Evolutionary conservation across 2,329 filamentous ascomycete genomes (phyloP).

Genomic region (Botrytis pseudocinerea): DNA sequence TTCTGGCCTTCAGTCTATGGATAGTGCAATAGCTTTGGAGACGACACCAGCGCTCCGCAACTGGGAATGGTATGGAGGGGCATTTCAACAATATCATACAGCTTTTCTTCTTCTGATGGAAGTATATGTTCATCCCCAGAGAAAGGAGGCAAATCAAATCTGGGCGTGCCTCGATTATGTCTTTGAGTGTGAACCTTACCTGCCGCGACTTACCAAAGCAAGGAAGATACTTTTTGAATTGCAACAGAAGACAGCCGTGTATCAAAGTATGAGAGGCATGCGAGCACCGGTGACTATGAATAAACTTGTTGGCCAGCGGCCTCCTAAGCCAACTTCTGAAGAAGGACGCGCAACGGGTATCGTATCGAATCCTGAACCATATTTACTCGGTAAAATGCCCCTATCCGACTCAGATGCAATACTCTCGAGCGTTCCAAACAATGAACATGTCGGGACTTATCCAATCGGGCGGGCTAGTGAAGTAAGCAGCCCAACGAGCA

Average conservation of each 20-base stretch:
- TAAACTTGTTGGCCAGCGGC: conserved; percentile 41
- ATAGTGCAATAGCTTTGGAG: conserved; percentile 56
- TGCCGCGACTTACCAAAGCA: conserved; percentile 58
- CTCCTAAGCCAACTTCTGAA: not conserved
- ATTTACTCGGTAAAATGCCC: conserved; percentile 2
- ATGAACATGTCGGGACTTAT: not conserved
- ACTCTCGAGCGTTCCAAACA: not conserved
- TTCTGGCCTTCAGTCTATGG: conserved; percentile 56
- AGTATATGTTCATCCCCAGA: conserved; percentile 51
- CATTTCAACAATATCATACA: conserved; percentile 71
- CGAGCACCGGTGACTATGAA: conserved; percentile 48
- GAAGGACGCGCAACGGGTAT: not conserved
- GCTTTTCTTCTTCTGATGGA: conserved; percentile 69
- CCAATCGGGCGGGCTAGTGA: not conserved
- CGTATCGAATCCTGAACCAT: not conserved
- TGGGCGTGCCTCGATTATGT: conserved; percentile 70
- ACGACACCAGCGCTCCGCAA: conserved; percentile 51
- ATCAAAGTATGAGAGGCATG: conserved; percentile 59
- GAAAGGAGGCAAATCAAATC: conserved; percentile 61
- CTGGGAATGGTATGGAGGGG: conserved; percentile 72
- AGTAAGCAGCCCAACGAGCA: not conserved
- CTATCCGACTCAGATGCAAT: conserved; percentile 7
- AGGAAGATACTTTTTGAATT: conserved; percentile 63
- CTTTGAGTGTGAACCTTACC: conserved; percentile 59
- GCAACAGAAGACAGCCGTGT: conserved; percentile 59